These are phyloP conservation scores for Cynara cardunculus DNA, from an alignment of 129 eudicot species.

Conservation along the genomic window DNA sequence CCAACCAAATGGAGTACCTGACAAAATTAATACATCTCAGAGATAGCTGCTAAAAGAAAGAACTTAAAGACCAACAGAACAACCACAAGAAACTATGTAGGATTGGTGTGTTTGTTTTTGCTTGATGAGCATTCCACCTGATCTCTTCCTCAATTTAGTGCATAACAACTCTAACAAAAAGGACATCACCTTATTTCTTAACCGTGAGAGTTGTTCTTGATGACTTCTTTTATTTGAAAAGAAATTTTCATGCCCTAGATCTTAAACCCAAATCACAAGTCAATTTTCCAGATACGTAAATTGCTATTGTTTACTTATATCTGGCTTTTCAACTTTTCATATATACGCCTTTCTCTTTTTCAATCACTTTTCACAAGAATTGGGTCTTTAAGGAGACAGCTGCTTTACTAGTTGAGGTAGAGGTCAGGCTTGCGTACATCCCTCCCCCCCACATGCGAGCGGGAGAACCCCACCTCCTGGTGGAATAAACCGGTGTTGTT, in stretches of 20 bases:
- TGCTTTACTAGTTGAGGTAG: not conserved
- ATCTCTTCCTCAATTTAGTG: not conserved
- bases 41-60: not conserved
- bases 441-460: not conserved
- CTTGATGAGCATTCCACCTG: not conserved
- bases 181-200: not conserved
- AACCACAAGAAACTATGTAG: not conserved
- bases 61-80: not conserved
- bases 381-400: too few relatives aligned
- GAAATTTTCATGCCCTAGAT: not conserved
- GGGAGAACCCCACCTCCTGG: too few relatives aligned
- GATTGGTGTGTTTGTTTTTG: not conserved
- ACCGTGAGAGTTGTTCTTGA: too few relatives aligned
- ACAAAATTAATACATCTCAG: constrained; percentile 16
- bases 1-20: constrained; percentile 98
- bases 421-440: not conserved
- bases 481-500: too few relatives aligned
- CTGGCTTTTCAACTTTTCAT: too few relatives aligned
- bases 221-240: too few relatives aligned
- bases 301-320: too few relatives aligned
- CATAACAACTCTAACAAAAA: not conserved
- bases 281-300: too few relatives aligned
- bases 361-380: too few relatives aligned
- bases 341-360: too few relatives aligned
- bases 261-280: too few relatives aligned